A percentile compares a stretch with the other conserved stretches of the same genome.
phyloP scores from a whole-genome alignment of 2,329 filamentous ascomycete genomes.

The Trichoderma pleuroti region DNA sequence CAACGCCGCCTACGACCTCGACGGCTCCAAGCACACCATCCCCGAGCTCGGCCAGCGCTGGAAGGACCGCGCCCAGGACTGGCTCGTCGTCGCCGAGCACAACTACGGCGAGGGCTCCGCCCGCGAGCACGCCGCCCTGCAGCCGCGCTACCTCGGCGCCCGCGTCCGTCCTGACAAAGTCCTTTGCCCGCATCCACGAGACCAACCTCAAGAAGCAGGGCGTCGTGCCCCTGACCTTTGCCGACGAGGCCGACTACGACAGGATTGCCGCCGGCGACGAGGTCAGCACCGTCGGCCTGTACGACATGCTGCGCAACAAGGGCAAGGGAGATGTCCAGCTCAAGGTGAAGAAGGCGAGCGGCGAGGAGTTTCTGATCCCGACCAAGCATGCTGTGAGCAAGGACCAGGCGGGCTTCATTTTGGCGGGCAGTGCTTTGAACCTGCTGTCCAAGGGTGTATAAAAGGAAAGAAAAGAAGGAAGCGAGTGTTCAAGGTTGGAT shows the following conservation, averaged over 20 bases:
- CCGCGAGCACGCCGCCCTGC: conserved; percentile 83
- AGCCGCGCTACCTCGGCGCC: conserved; percentile 86
- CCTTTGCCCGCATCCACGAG: conserved; percentile 89
- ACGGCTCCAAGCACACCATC: conserved; percentile 72
- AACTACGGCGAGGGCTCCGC: conserved; percentile 95
- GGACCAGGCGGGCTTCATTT: conserved; percentile 88
- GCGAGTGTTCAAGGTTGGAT: neutral
- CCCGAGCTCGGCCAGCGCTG: conserved; percentile 82
- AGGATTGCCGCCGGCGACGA: conserved; percentile 76
- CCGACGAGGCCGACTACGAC: conserved; percentile 83
- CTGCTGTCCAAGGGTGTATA: conserved; percentile 63
- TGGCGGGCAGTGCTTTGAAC: conserved; percentile 92
- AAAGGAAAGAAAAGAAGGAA: neutral
- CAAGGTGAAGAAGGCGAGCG: conserved; percentile 58
- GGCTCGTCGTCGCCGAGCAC: conserved; percentile 95
- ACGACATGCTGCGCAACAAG: conserved; percentile 73
- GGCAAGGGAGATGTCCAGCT: conserved; percentile 76
- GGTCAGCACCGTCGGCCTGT: conserved; percentile 77
- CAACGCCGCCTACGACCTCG: conserved; percentile 84
- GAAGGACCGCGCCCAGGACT: conserved; percentile 71
- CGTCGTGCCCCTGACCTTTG: conserved; percentile 90
- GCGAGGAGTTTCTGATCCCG: conserved; percentile 64
- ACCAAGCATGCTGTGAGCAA: conserved; percentile 85
- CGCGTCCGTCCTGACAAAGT: conserved; percentile 78
- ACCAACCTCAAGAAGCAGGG: conserved; percentile 98